These are phyloP conservation scores for Corynascus novoguineensis DNA, from an alignment of 495 filamentous ascomycete species.

Conservation along the genomic window DNA sequence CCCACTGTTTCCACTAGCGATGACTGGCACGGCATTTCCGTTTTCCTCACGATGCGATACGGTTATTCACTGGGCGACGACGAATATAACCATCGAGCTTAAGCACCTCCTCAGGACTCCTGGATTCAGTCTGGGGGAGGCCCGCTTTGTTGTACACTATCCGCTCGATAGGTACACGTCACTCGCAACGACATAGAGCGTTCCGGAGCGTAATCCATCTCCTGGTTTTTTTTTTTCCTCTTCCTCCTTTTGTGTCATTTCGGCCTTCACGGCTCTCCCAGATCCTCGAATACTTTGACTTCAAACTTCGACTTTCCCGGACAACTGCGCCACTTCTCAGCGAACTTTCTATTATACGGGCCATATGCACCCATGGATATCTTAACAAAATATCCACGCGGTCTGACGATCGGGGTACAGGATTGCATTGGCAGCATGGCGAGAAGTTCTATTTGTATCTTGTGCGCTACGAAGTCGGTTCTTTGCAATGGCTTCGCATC, in stretches of 20 bases:
- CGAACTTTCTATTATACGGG: background rate
- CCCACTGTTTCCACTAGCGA: constrained; percentile 30
- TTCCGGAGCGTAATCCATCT: constrained; percentile 1
- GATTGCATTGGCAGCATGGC: background rate
- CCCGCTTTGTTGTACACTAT: constrained; percentile 38
- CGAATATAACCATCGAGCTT: constrained; percentile 24
- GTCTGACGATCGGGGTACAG: background rate
- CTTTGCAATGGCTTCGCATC: background rate
- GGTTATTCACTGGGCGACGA: constrained; percentile 17
- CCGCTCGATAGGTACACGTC: constrained; percentile 25
- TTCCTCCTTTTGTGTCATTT: background rate
- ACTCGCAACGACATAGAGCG: constrained; percentile 24
- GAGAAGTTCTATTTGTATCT: background rate
- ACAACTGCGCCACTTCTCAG: background rate
- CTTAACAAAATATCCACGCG: background rate
- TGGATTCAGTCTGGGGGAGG: constrained; percentile 11
- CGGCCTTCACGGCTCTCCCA: background rate
- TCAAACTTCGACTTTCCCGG: constrained; percentile 3
- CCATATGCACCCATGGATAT: background rate
- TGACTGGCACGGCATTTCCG: constrained; percentile 26
- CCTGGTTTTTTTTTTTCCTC: constrained; percentile 10
- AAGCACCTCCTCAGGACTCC: constrained; percentile 17
- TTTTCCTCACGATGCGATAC: constrained; percentile 22
- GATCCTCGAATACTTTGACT: background rate
- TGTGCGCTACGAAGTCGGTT: background rate